Conservation (phyloP, 1,139 yeast species). For the Diutina ranongensis region DNA sequence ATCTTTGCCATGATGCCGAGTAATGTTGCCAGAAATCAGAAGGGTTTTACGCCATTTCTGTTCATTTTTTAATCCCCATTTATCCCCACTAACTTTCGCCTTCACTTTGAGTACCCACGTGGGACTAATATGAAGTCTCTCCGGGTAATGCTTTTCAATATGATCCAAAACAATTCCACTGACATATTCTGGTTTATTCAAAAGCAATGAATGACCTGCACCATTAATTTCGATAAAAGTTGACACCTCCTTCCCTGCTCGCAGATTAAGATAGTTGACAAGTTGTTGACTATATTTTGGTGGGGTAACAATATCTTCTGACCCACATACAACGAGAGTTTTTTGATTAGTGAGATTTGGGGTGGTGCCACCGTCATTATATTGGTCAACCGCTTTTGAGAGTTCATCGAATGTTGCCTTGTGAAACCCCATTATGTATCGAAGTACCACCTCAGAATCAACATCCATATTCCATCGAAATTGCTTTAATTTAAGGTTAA, state of each 20-base stretch:
- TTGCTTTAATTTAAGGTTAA: slow-evolving; percentile 43
- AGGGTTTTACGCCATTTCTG: slow-evolving; percentile 54
- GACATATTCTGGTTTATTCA: slow-evolving; percentile 53
- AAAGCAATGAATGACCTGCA: slow-evolving; percentile 58
- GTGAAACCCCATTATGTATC: slow-evolving; percentile 38
- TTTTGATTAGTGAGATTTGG: slow-evolving; percentile 21
- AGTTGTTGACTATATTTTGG: slow-evolving; percentile 18
- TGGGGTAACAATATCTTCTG: slow-evolving; percentile 47
- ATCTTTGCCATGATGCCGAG: slow-evolving; percentile 19
- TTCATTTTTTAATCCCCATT: slow-evolving; percentile 74
- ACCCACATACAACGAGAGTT: slow-evolving; percentile 47
- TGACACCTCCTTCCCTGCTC: slow-evolving; percentile 21
- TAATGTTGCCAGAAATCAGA: slow-evolving; percentile 36
- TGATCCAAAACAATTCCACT: slow-evolving; percentile 56
- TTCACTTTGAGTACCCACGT: slow-evolving; percentile 55
- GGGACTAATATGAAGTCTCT: slow-evolving; percentile 38
- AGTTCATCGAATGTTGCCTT: slow-evolving; percentile 35
- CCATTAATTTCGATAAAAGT: slow-evolving; percentile 29
- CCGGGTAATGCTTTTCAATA: slow-evolving; percentile 38
- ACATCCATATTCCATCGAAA: slow-evolving; percentile 65
- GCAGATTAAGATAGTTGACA: slow-evolving; percentile 16
- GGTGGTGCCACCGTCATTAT: slow-evolving; percentile 17
- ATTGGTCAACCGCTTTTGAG: slow-evolving; percentile 23
- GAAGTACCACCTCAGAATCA: slow-evolving; percentile 40
- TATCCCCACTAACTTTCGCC: slow-evolving; percentile 53